Evolutionary conservation across 2,329 filamentous ascomycete species (phyloP), one percentile per base, ranked within the genome.

Genomic region (Didymella arachidicola): DNA sequence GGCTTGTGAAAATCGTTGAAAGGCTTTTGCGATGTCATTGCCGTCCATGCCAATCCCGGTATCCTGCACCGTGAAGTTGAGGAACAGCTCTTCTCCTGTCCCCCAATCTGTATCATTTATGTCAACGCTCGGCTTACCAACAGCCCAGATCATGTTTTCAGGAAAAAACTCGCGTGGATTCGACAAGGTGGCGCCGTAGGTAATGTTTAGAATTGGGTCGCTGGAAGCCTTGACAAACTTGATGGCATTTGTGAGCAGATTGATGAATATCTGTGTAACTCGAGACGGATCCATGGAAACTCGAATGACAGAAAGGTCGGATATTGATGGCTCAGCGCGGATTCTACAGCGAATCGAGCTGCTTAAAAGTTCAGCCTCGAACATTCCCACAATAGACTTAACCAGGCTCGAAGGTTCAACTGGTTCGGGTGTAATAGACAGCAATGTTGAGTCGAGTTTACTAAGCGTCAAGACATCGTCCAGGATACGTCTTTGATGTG

Each of bases 211-310:
- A 7, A 64, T 63, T 0, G 74, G 73, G 4, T 58, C 63, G 0
- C 68, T 41, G 1, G 67, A 66, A 25, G 68, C 61, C 29, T 77
- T 73, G 0, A 78, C 79, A 58, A 77, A 77, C 41, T 76, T 77
- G 53, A 77, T 72, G 4, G 67, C 70, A 42, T 77, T 77, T 2
- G 89, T 92, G 19, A 93, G 78, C 3, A 93, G 79, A 69, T 93
- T 93, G 5, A 88, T 91, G 34, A 93, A 85, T 58, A 96, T 93
- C 69, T 96, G 92, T 1, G 77, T 69, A 3, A 80, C 62, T 29
- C 79, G 70, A 36, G 71, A 77, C 0, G 77, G 72, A 58, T 81
- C 79, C 0, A 80, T 63, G 18, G 78, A 67, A 4, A 79, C 67
- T 55, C 72, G 74, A 25, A 77, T 70, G 16, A 79, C 64, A 2